Conservation (phyloP, 495 filamentous ascomycete genomes). For the Recurvomyces mirabilis region DNA sequence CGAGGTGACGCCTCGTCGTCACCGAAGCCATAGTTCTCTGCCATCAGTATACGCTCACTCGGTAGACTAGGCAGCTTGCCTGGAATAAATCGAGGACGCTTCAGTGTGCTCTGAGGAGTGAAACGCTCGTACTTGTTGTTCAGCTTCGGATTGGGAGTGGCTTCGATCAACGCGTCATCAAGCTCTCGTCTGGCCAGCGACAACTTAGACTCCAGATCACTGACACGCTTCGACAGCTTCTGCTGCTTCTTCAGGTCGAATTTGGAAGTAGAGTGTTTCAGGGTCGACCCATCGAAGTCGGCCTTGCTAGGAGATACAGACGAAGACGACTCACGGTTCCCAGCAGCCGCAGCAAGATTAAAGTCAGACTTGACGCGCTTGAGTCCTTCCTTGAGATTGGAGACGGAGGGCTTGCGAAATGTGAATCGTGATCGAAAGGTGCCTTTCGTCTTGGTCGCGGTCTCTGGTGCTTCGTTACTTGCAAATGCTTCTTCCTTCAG, state of each 20-base stretch:
- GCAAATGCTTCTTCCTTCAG: neutral
- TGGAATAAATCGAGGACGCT: slow-evolving; percentile 40
- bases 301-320: slow-evolving; percentile 21
- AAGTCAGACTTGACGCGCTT: slow-evolving; percentile 29
- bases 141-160: slow-evolving; percentile 27
- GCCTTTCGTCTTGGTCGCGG: slow-evolving; percentile 9
- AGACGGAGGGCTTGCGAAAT: slow-evolving; percentile 28
- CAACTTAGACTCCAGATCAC: slow-evolving; percentile 54
- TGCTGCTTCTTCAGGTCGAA: slow-evolving; percentile 51
- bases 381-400: slow-evolving; percentile 26
- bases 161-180: slow-evolving; percentile 37
- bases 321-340: slow-evolving; percentile 25
- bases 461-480: slow-evolving; percentile 6
- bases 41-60: slow-evolving; percentile 43
- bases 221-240: slow-evolving; percentile 53
- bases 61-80: slow-evolving; percentile 48
- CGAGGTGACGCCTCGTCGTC: slow-evolving; percentile 4
- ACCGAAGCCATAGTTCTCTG: slow-evolving; percentile 13
- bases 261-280: slow-evolving; percentile 44
- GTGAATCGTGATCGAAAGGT: slow-evolving; percentile 26
- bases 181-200: slow-evolving; percentile 48
- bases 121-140: slow-evolving; percentile 19
- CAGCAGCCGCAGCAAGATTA: slow-evolving; percentile 15
- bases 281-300: slow-evolving; percentile 15
- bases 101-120: slow-evolving; percentile 22